Percentiles rank a stretch among this genome's conserved stretches.
phyloP scores from a whole-genome alignment of 306 rosid species.

The Cajanus cajan region DNA sequence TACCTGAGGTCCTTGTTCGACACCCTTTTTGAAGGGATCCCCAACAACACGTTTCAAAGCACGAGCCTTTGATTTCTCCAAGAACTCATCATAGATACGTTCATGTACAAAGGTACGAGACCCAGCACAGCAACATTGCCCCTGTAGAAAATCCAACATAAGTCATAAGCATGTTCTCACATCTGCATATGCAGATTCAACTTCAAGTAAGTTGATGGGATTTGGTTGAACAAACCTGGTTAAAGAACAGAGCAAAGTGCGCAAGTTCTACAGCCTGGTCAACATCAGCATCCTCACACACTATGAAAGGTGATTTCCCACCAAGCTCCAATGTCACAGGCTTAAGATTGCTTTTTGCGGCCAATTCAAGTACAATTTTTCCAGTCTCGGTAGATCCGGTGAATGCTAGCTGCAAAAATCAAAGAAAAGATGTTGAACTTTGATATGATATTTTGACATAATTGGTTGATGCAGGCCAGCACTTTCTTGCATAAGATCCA shows the following conservation, averaged over 20 bases:
- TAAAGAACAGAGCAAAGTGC: conserved; percentile 66
- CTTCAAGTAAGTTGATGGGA: background rate
- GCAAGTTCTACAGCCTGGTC: conserved; percentile 65
- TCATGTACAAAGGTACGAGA: conserved; percentile 74
- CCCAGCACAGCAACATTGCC: conserved; percentile 78
- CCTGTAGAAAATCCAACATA: background rate
- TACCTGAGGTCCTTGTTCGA: conserved; percentile 81
- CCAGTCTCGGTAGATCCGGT: conserved; percentile 63
- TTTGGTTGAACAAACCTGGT: conserved; percentile 48
- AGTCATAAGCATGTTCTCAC: background rate
- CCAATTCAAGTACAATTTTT: conserved; percentile 51
- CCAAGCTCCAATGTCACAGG: conserved; percentile 68
- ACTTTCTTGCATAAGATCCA: background rate
- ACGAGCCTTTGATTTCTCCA: conserved; percentile 59
- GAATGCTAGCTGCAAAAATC: conserved; percentile 51
- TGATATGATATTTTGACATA: background rate
- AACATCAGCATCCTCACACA: conserved; percentile 62
- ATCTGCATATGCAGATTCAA: background rate
- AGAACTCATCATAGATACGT: conserved; percentile 56
- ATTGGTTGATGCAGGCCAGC: background rate
- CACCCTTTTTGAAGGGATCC: conserved; percentile 65
- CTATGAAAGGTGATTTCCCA: conserved; percentile 75
- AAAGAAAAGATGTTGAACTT: background rate
- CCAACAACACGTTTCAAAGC: conserved; percentile 66
- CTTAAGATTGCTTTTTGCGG: conserved; percentile 70